A percentile compares a stretch with the other conserved stretches of the same genome.
Evolutionary conservation across 306 rosid species (phyloP).

Genomic region (Benincasa hispida): DNA sequence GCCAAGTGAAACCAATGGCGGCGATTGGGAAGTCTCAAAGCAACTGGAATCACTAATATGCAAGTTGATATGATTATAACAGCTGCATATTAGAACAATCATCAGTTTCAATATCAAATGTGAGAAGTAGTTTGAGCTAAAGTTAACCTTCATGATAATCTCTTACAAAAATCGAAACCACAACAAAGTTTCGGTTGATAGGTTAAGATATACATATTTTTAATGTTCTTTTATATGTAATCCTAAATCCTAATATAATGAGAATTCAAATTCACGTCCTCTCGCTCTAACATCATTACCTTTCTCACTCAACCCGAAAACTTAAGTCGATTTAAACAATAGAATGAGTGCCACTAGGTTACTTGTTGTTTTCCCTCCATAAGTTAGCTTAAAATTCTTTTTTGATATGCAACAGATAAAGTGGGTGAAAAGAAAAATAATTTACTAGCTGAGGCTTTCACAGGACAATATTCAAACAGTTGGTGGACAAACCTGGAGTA

Average conservation of each 20-base stretch:
- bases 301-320: neutral
- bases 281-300: neutral
- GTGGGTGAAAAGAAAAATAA: neutral
- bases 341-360: neutral
- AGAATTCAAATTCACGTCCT: neutral
- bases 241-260: no score
- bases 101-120: neutral
- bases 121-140: neutral
- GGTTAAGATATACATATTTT: no score
- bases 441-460: neutral
- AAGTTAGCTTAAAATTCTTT: neutral
- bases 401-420: neutral
- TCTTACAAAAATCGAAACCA: no score
- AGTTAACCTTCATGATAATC: neutral
- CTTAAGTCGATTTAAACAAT: neutral
- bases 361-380: neutral
- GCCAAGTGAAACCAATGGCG: constrained; percentile 78
- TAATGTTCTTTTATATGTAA: no score
- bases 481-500: constrained; percentile 62
- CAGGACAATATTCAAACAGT: neutral
- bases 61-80: constrained; percentile 43
- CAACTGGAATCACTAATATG: constrained; percentile 49
- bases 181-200: no score
- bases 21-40: constrained; percentile 26
- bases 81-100: constrained; percentile 31